Evolutionary conservation across 1,284 basidiomycete species (phyloP), one percentile per base, ranked within the genome.

Genomic region (Tilletia indica): DNA sequence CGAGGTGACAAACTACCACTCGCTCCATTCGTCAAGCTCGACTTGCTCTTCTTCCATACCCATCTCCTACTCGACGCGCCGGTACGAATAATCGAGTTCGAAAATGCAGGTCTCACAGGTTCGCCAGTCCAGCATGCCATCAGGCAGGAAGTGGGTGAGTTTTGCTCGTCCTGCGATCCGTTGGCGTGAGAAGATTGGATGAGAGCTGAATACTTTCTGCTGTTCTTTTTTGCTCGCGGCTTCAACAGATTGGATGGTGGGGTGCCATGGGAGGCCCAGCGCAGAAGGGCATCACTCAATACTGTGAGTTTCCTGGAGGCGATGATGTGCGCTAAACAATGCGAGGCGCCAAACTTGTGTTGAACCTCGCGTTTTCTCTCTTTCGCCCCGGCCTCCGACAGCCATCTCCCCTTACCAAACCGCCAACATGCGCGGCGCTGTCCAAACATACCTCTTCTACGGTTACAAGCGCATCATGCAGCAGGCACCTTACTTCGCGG

Each of bases 391-490:
- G 16, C 19, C 58, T 21, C 25, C 51, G 16, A 14, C 71, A 79
- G 78, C 80, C 16, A 72, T 83, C 68, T 83, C 82, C n/a, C 78
- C 82, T 8, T 80, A 77, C 76, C 81, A 83, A 74, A 81, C 82
- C 67, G 78, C 77, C 72, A 74, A 81, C 34, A 82, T 82, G 76
- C 72, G 70, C 45, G 82, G 82, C 39, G 82, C 82, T 2, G 70
- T 84, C n/a, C 72, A 77, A 71, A 73, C 71, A 38, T 83, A 82
- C 77, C 16, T 80, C 69, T 83, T 84, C 75, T 80, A 78, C 74
- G 82, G 82, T 21, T 83, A 80, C 80, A 82, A 80, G 74, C 74
- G 82, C 48, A 74, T 80, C 69, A 77, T 81, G 74, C 71, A 72
- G 68, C 81, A 83, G 73, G 77, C 79, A 51, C 81, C 82, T 58